Evolutionary conservation across 106 monocot species (phyloP).

Genomic region (Cymbidium sinense): DNA sequence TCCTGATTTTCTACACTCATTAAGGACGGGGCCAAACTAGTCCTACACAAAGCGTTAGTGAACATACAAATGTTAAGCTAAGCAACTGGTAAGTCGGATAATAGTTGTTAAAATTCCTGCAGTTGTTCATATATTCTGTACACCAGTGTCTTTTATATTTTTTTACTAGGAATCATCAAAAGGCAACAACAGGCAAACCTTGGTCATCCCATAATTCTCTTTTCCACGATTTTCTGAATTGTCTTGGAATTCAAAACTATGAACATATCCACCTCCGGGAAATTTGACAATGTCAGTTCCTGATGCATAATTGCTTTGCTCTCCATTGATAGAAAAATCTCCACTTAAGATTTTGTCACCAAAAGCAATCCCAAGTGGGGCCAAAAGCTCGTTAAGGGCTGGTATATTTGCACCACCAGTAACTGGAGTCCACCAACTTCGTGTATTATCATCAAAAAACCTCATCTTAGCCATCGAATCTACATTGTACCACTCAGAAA

Average conservation of each 20-base stretch:
- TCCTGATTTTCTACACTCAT: too few relatives aligned
- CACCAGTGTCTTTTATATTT: not conserved
- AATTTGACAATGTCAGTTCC: conserved; percentile 93
- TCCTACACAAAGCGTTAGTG: too few relatives aligned
- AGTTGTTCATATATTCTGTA: not conserved
- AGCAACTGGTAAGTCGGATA: not conserved
- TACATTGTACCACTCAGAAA: conserved; percentile 97
- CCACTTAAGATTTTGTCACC: conserved; percentile 90
- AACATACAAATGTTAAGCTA: not conserved
- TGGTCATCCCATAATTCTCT: conserved; percentile 48
- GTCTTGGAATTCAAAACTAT: conserved; percentile 89
- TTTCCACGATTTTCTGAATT: conserved; percentile 61
- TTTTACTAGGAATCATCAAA: not conserved
- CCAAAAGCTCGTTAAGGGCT: conserved; percentile 85
- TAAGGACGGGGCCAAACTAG: too few relatives aligned
- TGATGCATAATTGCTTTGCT: conserved; percentile 95
- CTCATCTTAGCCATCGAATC: conserved; percentile 96
- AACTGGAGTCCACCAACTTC: conserved; percentile 99
- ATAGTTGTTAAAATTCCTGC: not conserved
- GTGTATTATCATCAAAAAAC: conserved; percentile 98
- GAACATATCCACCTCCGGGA: conserved; percentile 82
- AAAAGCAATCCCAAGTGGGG: conserved; percentile 88
- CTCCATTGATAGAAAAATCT: conserved; percentile 85
- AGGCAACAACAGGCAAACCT: conserved; percentile 34
- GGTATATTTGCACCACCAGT: conserved; percentile 99